Evolutionary conservation across 352 stramenopile species (phyloP).

Genomic region (Phytophthora nicotianae): DNA sequence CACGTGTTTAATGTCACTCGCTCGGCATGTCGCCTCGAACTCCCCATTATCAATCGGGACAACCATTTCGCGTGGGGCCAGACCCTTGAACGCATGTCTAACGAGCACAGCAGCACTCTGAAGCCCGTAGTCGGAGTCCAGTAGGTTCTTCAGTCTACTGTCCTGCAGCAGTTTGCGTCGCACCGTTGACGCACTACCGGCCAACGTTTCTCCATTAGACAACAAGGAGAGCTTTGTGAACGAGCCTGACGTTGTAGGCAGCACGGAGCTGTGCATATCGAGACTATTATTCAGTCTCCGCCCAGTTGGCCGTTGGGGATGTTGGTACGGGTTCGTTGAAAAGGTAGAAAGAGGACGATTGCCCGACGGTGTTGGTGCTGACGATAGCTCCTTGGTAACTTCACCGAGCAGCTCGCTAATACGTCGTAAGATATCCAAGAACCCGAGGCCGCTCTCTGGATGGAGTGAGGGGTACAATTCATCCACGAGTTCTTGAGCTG

Average conservation of each 20-base stretch:
- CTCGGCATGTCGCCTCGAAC: constrained; percentile 69
- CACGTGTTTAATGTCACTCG: constrained; percentile 71
- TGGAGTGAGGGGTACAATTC: constrained; percentile 52
- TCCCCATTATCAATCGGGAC: constrained; percentile 71
- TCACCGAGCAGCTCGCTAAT: constrained; percentile 62
- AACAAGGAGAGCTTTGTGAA: constrained; percentile 17
- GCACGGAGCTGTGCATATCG: constrained; percentile 33
- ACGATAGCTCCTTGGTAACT: constrained; percentile 39
- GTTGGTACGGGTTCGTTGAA: constrained; percentile 36
- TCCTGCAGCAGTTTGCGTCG: constrained; percentile 66
- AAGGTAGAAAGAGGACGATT: constrained; percentile 25
- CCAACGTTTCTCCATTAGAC: constrained; percentile 10
- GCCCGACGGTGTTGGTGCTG: constrained; percentile 8
- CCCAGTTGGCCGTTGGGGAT: constrained; percentile 45
- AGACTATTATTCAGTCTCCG: constrained; percentile 44
- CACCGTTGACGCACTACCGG: constrained; percentile 26
- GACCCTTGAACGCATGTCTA: constrained; percentile 75
- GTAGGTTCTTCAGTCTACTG: constrained; percentile 57
- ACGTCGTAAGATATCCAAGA: constrained; percentile 69
- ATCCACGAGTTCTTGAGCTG: constrained; percentile 61
- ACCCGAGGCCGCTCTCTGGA: constrained; percentile 40
- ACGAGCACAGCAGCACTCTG: constrained; percentile 73
- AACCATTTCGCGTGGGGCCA: constrained; percentile 66
- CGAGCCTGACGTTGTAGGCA: constrained; percentile 26
- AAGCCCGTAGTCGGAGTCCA: constrained; percentile 54